Evolutionary conservation across 2,329 filamentous ascomycete species (phyloP).

Genomic region (Colletotrichum musicola): DNA sequence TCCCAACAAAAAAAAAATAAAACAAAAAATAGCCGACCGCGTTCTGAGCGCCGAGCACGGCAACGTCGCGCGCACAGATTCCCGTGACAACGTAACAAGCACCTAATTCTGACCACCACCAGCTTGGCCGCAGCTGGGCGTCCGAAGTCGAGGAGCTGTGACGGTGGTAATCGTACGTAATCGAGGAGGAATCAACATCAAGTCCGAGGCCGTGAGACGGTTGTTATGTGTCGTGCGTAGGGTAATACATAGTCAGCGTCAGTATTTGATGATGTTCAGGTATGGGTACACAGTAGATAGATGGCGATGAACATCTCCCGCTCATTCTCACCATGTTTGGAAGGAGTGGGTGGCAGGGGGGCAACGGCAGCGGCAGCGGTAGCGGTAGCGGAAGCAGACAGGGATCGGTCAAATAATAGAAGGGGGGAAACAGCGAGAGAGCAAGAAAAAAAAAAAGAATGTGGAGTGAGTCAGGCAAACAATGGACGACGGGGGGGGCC

Average conservation of each 20-base stretch:
- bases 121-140: constrained; percentile 6
- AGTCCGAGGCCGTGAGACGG: too few relatives aligned
- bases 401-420: not conserved
- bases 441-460: constrained; percentile 11
- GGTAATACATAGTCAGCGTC: too few relatives aligned
- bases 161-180: not conserved
- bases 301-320: not conserved
- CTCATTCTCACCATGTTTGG: not conserved
- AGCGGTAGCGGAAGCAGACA: not conserved
- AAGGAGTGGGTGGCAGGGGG: not conserved
- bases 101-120: not conserved
- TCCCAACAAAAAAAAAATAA: constrained; percentile 34
- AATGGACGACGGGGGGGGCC: constrained; percentile 7
- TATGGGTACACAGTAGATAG: not conserved
- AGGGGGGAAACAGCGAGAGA: not conserved
- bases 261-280: too few relatives aligned
- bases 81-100: not conserved
- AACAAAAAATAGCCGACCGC: too few relatives aligned
- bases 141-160: not conserved
- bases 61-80: too few relatives aligned
- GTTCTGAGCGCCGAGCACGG: too few relatives aligned
- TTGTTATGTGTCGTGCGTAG: too few relatives aligned
- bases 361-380: not conserved
- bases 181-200: not conserved
- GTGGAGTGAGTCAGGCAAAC: constrained; percentile 28